Base-by-base conservation (phyloP, 306 rosid species). In the Mimosa bimucronata region DNA sequence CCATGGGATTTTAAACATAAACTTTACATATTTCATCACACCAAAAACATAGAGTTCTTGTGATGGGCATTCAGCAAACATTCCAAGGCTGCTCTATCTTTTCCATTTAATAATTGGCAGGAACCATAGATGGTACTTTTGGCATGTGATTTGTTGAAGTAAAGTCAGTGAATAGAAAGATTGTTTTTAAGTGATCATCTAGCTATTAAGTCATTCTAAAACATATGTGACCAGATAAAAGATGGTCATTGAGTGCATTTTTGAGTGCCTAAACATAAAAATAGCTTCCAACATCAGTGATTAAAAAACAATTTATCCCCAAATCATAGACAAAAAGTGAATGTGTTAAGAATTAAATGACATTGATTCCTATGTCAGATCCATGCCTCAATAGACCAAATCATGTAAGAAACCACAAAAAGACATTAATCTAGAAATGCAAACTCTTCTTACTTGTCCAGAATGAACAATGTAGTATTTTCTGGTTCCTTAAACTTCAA, bases 401-500 rank as follows among this genome's bases (percentile, higher is more conserved):
- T 52, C 31, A 60, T 0, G 75, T 7, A 74, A 62, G 9, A 15
- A 64, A 55, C 23, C 16, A n/a, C 25, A 79, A 76, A 70, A 42
- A n/a, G 29, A 70, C 65, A 79, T 46, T 44, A 69, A 40, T 65
- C 44, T 44, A n/a, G 16, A 42, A 60, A n/a, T 53, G 31, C 26
- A 25, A 57, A 45, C 66, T 75, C 80, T 53, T 72, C 99, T 87
- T 90, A 96, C 99, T 93, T 96, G 94, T 96, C 99, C 37, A 96
- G 87, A 84, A 96, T 81, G 85, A 93, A 91, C 90, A 96, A 83
- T 86, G 98, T 96, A 72, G 96, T 93, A 81, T 86, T 90, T 85
- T 86, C 91, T 19, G 99, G 98, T 19, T 90, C 91, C 91, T 89
- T 96, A 84, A 96, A 93, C 90, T 93, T 96, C 82, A 88, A 74